A percentile compares a stretch with the other conserved stretches of the same genome.
Evolutionary conservation across 2,329 filamentous ascomycete species (phyloP).

Genomic region (Salinomyces thailandicus): DNA sequence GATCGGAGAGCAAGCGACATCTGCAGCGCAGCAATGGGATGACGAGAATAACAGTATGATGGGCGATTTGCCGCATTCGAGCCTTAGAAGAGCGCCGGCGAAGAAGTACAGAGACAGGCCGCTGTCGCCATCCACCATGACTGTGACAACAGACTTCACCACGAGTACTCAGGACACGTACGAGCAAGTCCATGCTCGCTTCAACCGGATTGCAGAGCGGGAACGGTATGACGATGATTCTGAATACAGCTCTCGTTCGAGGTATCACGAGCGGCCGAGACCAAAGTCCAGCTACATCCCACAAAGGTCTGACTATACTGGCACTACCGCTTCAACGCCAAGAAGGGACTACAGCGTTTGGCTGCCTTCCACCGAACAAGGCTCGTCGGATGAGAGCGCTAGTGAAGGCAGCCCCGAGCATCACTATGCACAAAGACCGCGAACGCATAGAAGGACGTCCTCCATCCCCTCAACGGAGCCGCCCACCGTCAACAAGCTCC

Average conservation of each 20-base stretch:
- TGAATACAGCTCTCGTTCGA: neutral
- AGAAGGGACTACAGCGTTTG: conserved; percentile 39
- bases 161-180: conserved; percentile 8
- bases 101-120: conserved; percentile 15
- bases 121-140: conserved; percentile 5
- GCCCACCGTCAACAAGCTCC: conserved; percentile 35
- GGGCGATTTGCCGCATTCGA: conserved; percentile 11
- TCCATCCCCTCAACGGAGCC: conserved; percentile 38
- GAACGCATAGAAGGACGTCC: conserved; percentile 35
- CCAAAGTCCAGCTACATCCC: conserved; percentile 12
- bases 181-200: conserved; percentile 8
- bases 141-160: neutral
- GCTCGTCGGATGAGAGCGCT: conserved; percentile 20
- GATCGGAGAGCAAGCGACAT: conserved; percentile 46
- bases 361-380: conserved; percentile 35
- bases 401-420: conserved; percentile 15
- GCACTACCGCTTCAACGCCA: conserved; percentile 9
- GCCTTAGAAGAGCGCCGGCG: conserved; percentile 14
- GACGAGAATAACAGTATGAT: conserved; percentile 27
- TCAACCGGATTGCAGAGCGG: conserved; percentile 3
- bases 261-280: conserved; percentile 2
- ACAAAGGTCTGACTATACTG: conserved; percentile 12
- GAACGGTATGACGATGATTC: conserved; percentile 6
- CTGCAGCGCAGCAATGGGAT: conserved; percentile 38
- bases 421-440: conserved; percentile 19